Evolutionary conservation across 495 filamentous ascomycete genomes (phyloP), one percentile per base, ranked within the genome.

Genomic region (Viridothelium virens): DNA sequence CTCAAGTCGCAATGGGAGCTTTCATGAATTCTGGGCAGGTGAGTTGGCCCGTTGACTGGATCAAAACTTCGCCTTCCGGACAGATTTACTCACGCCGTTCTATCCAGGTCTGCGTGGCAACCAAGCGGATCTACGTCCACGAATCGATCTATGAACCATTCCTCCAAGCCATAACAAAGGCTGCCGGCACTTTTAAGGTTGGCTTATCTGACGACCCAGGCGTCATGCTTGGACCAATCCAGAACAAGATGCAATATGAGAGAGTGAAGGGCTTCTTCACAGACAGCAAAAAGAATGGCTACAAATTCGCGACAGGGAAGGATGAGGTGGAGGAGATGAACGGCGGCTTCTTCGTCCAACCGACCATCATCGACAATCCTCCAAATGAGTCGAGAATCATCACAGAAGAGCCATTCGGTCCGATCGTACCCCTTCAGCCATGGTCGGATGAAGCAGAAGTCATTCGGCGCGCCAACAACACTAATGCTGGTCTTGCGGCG

Each of bases 121-220:
- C 82, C 38, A 89, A 89, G 74, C 81, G 87, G 3, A 78, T 90
- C 66, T 89, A 89, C 71, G 82, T 90, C 31, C 87, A 89, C 75
- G 82, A 88, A 68, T 76, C 75, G 14, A 85, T 89, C 69, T 89
- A 89, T 75, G 80, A 86, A 41, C 71, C 77, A 50, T 89, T 90
- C 75, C 72, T 85, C 7, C 72, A 78, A 10, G 75, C 76, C 6
- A 76, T 89, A 66, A 77, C 86, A 38, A 71, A 80, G 14, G 84
- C 83, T 70, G 81, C 84, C 14, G 81, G 84, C 71, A 71, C 65
- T 16, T 78, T 83, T 63, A 76, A 74, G 64, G 72, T 74, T 44
- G 76, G 76, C 7, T 6, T 31, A 33, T 67, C 63, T 14, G 68
- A 74, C 11, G 74, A 74, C 44, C 71, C 70, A 12, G 73, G 72